Percentiles rank a stretch among this genome's conserved stretches.
Conservation (phyloP, 331 rosid genomes). For the Acacia pycnantha region DNA sequence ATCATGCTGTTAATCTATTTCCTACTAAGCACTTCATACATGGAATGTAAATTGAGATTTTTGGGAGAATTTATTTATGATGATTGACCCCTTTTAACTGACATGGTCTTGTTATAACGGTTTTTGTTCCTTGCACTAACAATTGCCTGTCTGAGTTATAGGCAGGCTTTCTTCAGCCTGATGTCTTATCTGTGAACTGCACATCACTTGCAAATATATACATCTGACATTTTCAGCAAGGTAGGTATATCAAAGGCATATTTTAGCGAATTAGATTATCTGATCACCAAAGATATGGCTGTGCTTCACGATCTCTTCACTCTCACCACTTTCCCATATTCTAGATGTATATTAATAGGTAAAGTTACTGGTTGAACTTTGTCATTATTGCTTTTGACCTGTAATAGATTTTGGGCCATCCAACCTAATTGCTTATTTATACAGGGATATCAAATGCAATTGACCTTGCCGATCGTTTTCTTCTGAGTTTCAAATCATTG, state of each 20-base stretch:
- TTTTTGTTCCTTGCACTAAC: slow-evolving; percentile 17
- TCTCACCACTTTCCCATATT: slow-evolving; percentile 85
- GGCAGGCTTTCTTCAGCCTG: slow-evolving; percentile 58
- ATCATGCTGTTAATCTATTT: neutral
- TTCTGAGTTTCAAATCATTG: slow-evolving; percentile 82
- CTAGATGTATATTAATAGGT: slow-evolving; percentile 90
- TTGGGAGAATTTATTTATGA: neutral
- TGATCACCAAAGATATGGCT: slow-evolving; percentile 78
- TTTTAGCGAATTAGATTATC: slow-evolving; percentile 71
- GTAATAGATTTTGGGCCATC: slow-evolving; percentile 8
- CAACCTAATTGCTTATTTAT: slow-evolving; percentile 13
- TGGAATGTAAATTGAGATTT: neutral
- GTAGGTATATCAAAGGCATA: slow-evolving; percentile 34
- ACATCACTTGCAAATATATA: slow-evolving; percentile 67
- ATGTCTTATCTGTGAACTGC: slow-evolving; percentile 68
- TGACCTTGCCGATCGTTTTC: slow-evolving; percentile 92
- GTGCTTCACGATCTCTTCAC: slow-evolving; percentile 94
- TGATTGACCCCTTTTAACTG: neutral
- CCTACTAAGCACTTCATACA: neutral
- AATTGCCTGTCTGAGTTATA: slow-evolving; percentile 22
- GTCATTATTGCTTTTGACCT: neutral
- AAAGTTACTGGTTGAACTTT: neutral
- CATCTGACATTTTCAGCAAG: slow-evolving; percentile 76
- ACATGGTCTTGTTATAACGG: neutral
- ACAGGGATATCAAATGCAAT: slow-evolving; percentile 96